These are phyloP conservation scores for Euryodendron excelsum DNA, from an alignment of 148 eudicot species.

Conservation along the genomic window DNA sequence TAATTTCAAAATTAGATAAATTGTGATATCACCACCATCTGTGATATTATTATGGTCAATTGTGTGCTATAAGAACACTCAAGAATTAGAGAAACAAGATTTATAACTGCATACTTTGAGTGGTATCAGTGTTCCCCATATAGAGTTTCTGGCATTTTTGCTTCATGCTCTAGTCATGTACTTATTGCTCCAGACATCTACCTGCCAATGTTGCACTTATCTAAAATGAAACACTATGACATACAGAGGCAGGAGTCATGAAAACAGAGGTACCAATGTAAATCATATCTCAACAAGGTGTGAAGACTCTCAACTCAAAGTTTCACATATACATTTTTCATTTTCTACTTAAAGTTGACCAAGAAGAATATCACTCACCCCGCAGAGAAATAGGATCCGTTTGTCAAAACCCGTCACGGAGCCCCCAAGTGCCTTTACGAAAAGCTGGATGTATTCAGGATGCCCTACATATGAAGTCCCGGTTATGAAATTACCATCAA, in stretches of 20 bases:
- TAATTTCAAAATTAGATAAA: neutral
- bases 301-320: no score
- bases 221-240: neutral
- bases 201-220: neutral
- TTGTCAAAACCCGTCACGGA: conserved; percentile 65
- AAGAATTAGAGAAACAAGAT: neutral
- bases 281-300: neutral
- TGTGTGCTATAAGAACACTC: neutral
- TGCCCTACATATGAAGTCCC: conserved; percentile 69
- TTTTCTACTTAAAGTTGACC: neutral
- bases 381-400: conserved; percentile 78
- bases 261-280: neutral
- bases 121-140: neutral
- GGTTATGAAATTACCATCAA: conserved; percentile 78
- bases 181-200: no score
- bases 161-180: neutral
- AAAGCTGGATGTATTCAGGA: conserved; percentile 74
- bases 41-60: neutral
- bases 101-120: no score
- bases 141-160: neutral
- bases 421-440: conserved; percentile 91
- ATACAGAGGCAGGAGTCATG: neutral
- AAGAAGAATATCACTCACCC: conserved; percentile 54
- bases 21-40: neutral
- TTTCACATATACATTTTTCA: neutral